A percentile compares a stretch with the other conserved stretches of the same genome.
Conservation (phyloP, 306 rosid species). For the Prunus mira region DNA sequence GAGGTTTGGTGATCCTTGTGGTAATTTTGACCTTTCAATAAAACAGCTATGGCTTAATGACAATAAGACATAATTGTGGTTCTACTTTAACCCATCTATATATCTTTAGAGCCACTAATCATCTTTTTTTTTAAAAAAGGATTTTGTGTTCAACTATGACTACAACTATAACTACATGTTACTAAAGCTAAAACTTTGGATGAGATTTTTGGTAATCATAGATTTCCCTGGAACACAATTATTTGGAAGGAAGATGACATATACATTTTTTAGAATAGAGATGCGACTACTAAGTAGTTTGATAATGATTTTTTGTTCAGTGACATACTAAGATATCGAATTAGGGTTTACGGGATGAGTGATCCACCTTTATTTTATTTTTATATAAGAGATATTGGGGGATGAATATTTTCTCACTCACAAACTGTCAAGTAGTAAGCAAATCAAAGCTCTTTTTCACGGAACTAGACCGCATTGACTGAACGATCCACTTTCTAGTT, state of each 20-base stretch:
- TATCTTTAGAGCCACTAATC: background rate
- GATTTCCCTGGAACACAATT: background rate
- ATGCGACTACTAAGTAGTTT: background rate
- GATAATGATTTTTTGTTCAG: background rate
- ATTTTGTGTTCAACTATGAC: background rate
- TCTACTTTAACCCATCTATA: background rate
- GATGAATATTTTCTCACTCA: too few relatives aligned
- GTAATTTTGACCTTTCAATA: too few relatives aligned
- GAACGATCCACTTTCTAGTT: background rate
- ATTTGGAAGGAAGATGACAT: background rate
- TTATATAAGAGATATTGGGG: too few relatives aligned
- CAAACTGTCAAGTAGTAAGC: too few relatives aligned
- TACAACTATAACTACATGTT: background rate
- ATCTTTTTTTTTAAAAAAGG: rapidly evolving
- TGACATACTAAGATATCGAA: background rate
- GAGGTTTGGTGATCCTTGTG: too few relatives aligned
- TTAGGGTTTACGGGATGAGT: too few relatives aligned
- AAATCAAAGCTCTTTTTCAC: rapidly evolving
- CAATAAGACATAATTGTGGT: background rate
- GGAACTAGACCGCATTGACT: background rate
- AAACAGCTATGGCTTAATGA: too few relatives aligned
- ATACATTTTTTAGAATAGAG: background rate
- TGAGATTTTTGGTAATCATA: background rate
- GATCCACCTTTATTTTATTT: too few relatives aligned
- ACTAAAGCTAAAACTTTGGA: background rate